These are phyloP conservation scores for Claviceps sp. DNA, from an alignment of 2,329 filamentous ascomycete species.

Conservation along the genomic window DNA sequence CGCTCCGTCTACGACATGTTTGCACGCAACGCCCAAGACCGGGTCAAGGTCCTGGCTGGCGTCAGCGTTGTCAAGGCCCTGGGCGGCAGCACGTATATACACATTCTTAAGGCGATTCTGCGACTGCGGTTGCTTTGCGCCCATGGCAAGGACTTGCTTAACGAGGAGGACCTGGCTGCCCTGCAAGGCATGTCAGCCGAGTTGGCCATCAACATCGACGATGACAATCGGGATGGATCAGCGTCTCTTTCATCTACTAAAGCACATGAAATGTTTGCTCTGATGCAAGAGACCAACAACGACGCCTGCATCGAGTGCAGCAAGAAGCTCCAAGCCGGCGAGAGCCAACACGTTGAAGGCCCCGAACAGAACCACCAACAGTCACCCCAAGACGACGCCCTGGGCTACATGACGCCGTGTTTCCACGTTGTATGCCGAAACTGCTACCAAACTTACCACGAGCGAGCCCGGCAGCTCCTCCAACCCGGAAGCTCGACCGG, in stretches of 20 bases:
- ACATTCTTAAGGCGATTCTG: slow-evolving; percentile 83
- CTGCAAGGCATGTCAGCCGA: slow-evolving; percentile 72
- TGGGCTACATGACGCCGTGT: slow-evolving; percentile 75
- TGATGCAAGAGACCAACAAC: slow-evolving; percentile 70
- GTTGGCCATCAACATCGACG: slow-evolving; percentile 80
- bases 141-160: slow-evolving; percentile 83
- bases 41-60: slow-evolving; percentile 61
- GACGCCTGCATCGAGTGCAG: slow-evolving; percentile 62
- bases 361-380: slow-evolving; percentile 33
- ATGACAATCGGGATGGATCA: slow-evolving; percentile 50
- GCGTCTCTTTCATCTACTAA: slow-evolving; percentile 48
- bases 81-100: slow-evolving; percentile 79
- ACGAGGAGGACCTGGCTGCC: slow-evolving; percentile 65
- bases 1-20: slow-evolving; percentile 72
- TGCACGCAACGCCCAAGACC: slow-evolving; percentile 63
- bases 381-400: slow-evolving; percentile 43
- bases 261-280: slow-evolving; percentile 72
- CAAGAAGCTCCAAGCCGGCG: slow-evolving; percentile 44
- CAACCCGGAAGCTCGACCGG: slow-evolving; percentile 27
- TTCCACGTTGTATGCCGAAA: slow-evolving; percentile 70
- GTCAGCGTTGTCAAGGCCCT: slow-evolving; percentile 47
- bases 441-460: slow-evolving; percentile 51
- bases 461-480: slow-evolving; percentile 31
- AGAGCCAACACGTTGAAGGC: slow-evolving; percentile 39
- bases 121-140: slow-evolving; percentile 83